Conservation (phyloP, 2,329 filamentous ascomycete genomes). For the Hymenoscyphus linearis region DNA sequence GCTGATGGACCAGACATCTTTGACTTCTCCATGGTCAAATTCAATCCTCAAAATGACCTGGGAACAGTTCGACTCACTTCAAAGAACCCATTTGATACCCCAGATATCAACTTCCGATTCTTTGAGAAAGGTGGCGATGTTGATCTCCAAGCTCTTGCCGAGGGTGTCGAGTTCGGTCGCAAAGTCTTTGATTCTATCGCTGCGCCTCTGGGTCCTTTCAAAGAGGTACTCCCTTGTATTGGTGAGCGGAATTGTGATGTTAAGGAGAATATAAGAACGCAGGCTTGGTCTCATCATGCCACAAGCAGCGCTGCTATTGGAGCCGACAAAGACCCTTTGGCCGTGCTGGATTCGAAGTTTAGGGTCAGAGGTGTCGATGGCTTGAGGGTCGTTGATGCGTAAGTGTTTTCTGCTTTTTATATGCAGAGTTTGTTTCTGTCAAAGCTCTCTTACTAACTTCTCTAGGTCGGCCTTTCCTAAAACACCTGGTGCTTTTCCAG, state of each 20-base stretch:
- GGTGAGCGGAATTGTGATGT: constrained; percentile 37
- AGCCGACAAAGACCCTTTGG: constrained; percentile 42
- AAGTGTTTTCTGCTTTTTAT: not conserved
- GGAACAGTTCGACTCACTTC: constrained; percentile 58
- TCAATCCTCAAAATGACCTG: constrained; percentile 54
- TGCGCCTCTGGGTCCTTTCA: constrained; percentile 36
- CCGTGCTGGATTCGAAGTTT: constrained; percentile 37
- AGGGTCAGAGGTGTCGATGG: constrained; percentile 32
- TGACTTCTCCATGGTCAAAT: constrained; percentile 37
- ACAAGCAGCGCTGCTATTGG: constrained; percentile 47
- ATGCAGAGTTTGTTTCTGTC: not conserved
- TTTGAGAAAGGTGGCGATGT: constrained; percentile 34
- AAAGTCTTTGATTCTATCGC: constrained; percentile 37
- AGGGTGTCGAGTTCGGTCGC: constrained; percentile 14
- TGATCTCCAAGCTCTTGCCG: constrained; percentile 16
- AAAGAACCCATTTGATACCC: constrained; percentile 57
- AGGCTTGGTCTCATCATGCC: constrained; percentile 54
- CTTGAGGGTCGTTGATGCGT: constrained; percentile 54
- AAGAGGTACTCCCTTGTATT: constrained; percentile 39
- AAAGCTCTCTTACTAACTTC: not conserved
- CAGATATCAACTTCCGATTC: constrained; percentile 58
- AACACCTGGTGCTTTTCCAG: constrained; percentile 7
- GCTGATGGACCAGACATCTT: constrained; percentile 35
- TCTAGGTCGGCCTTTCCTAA: constrained; percentile 1
- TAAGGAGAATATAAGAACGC: constrained; percentile 43